Conservation (phyloP, 352 stramenopile genomes). For the Phytophthora constricta region DNA sequence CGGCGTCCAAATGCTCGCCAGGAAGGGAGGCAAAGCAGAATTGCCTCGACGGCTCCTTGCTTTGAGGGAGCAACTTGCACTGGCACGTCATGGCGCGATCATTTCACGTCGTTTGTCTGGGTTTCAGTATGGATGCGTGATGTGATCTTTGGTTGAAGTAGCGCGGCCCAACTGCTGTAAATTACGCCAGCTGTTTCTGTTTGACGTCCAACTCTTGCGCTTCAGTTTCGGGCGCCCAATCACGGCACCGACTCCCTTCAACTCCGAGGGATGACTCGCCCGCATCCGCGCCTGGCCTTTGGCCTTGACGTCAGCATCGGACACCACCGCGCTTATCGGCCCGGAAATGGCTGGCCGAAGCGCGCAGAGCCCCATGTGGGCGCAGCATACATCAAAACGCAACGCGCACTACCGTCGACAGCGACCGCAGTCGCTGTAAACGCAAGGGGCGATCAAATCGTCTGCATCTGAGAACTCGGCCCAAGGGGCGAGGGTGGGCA, state of each 20-base stretch:
- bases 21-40: too few relatives aligned
- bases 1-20: too few relatives aligned
- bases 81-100: background rate
- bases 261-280: conserved; percentile 16
- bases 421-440: background rate
- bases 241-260: background rate
- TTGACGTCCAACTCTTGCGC: conserved; percentile 1
- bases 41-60: too few relatives aligned
- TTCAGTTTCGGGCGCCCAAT: conserved; percentile 11
- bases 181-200: conserved; percentile 1
- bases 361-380: too few relatives aligned
- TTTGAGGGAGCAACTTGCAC: background rate
- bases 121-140: background rate
- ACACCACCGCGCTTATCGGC: background rate
- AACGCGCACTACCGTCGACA: background rate
- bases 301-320: background rate
- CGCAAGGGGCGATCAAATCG: background rate
- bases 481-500: conserved; percentile 7
- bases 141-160: background rate
- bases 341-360: too few relatives aligned
- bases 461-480: background rate
- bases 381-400: conserved; percentile 2
- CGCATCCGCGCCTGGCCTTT: conserved; percentile 10
- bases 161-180: conserved; percentile 2
- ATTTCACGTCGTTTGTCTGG: background rate